phyloP scores from a whole-genome alignment of 148 eudicot species.

The Bassia scoparia region DNA sequence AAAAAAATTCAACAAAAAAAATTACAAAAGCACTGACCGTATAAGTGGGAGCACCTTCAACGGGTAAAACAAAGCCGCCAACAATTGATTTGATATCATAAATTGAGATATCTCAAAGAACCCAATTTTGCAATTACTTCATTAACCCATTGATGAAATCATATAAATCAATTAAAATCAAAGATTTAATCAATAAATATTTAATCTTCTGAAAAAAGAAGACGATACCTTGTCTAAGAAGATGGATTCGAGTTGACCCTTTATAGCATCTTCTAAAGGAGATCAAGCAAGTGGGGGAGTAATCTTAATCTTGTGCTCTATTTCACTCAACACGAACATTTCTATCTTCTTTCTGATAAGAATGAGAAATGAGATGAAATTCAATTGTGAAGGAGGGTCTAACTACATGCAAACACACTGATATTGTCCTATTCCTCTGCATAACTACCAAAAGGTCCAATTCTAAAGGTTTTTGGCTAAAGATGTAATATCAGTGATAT shows the following conservation, averaged over 20 bases:
- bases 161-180: background rate
- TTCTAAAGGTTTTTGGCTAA: no score
- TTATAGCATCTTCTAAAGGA: constrained; percentile 56
- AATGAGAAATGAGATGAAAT: background rate
- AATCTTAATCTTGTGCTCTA: constrained; percentile 75
- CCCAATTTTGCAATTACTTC: constrained; percentile 77
- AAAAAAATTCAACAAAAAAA: background rate
- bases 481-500: no score
- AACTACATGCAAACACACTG: no score
- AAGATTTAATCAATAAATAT: background rate
- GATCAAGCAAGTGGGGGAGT: constrained; percentile 56
- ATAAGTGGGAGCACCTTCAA: constrained; percentile 83
- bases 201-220: background rate
- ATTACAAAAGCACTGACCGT: constrained; percentile 37
- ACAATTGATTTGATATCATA: constrained; percentile 61
- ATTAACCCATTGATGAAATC: background rate
- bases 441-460: no score
- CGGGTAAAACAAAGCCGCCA: constrained; percentile 66
- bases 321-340: constrained; percentile 61
- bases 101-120: constrained; percentile 60
- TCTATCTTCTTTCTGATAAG: background rate
- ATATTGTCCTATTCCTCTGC: no score
- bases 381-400: background rate
- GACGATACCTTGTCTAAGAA: constrained; percentile 71
- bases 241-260: constrained; percentile 55